phyloP scores from a whole-genome alignment of 2,329 filamentous ascomycete genomes.

The Colletotrichum incanum region DNA sequence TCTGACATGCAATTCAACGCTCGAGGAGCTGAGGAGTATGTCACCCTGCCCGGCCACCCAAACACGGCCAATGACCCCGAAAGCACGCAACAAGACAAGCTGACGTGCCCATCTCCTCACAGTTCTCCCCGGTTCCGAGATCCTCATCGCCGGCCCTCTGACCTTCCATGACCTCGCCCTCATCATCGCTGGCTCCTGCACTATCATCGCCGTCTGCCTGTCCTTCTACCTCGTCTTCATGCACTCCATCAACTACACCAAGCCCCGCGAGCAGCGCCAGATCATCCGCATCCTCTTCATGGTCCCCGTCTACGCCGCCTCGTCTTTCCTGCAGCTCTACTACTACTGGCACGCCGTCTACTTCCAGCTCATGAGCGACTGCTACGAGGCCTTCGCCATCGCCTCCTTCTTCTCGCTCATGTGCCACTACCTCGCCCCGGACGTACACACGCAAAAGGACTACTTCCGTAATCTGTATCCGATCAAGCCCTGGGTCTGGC shows the following conservation, averaged over 20 bases:
- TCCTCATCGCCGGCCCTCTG: slow-evolving; percentile 61
- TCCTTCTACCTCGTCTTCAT: slow-evolving; percentile 72
- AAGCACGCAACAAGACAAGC: slow-evolving; percentile 2
- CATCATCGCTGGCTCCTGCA: slow-evolving; percentile 64
- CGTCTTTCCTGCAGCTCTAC: slow-evolving; percentile 80
- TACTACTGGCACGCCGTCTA: slow-evolving; percentile 87
- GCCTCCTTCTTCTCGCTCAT: slow-evolving; percentile 88
- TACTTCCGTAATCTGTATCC: slow-evolving; percentile 81
- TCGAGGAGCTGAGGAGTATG: slow-evolving; percentile 62
- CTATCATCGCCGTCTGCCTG: slow-evolving; percentile 66
- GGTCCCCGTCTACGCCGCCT: slow-evolving; percentile 85
- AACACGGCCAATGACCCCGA: too few relatives aligned
- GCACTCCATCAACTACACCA: slow-evolving; percentile 74
- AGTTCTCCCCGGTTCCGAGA: slow-evolving; percentile 64
- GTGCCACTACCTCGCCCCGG: slow-evolving; percentile 84
- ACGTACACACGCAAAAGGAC: slow-evolving; percentile 84
- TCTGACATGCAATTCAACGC: slow-evolving; percentile 59
- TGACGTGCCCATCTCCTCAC: slow-evolving; percentile 15
- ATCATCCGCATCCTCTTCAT: slow-evolving; percentile 92
- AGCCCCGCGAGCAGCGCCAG: slow-evolving; percentile 73
- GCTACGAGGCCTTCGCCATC: slow-evolving; percentile 92
- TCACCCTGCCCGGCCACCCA: slow-evolving; percentile 11
- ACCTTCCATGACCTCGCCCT: slow-evolving; percentile 71
- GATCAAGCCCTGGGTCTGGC: slow-evolving; percentile 81
- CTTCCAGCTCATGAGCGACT: slow-evolving; percentile 85